These are phyloP conservation scores for Chalciporus sphaerocephalus DNA, from an alignment of 768 basidiomycete genomes.

Conservation along the genomic window DNA sequence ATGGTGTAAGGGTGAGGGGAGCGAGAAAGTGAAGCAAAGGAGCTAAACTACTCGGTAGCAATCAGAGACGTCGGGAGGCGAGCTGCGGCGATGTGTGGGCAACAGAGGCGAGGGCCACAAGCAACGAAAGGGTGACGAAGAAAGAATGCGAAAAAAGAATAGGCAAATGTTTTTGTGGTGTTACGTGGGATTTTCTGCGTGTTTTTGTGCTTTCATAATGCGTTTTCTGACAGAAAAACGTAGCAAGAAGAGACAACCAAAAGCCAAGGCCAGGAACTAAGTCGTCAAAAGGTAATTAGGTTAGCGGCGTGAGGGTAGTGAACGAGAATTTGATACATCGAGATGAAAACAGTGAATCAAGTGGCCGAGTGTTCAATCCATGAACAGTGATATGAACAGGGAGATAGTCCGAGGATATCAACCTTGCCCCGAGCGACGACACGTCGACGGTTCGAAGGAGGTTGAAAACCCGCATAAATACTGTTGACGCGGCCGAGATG, in stretches of 20 bases:
- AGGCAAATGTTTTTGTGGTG: conserved; percentile 48
- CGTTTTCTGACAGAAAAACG: conserved; percentile 30
- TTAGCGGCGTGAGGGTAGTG: conserved; percentile 32
- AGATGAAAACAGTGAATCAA: conserved; percentile 26
- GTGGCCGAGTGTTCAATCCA: conserved; percentile 34
- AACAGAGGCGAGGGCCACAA: conserved; percentile 16
- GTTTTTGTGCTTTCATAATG: conserved; percentile 36
- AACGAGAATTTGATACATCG: conserved; percentile 31
- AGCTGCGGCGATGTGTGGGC: conserved; percentile 4
- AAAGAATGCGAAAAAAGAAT: conserved; percentile 33
- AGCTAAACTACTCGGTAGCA: conserved; percentile 21
- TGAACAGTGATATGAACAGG: conserved; percentile 31
- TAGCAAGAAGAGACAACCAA: conserved; percentile 37
- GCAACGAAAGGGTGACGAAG: conserved; percentile 12
- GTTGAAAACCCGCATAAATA: conserved; percentile 28
- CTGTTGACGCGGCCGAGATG: conserved; percentile 28
- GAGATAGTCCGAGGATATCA: conserved; percentile 32
- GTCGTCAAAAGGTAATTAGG: conserved; percentile 37
- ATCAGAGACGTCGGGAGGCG: conserved; percentile 11
- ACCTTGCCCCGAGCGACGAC: conserved; percentile 24
- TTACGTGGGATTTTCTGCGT: conserved; percentile 33
- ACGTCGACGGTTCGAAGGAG: conserved; percentile 17
- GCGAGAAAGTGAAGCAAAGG: conserved; percentile 20
- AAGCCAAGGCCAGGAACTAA: conserved; percentile 31
- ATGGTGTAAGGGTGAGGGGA: conserved; percentile 17